Conservation (phyloP, 176 grass and related monocot species). For the Oryza punctata region DNA sequence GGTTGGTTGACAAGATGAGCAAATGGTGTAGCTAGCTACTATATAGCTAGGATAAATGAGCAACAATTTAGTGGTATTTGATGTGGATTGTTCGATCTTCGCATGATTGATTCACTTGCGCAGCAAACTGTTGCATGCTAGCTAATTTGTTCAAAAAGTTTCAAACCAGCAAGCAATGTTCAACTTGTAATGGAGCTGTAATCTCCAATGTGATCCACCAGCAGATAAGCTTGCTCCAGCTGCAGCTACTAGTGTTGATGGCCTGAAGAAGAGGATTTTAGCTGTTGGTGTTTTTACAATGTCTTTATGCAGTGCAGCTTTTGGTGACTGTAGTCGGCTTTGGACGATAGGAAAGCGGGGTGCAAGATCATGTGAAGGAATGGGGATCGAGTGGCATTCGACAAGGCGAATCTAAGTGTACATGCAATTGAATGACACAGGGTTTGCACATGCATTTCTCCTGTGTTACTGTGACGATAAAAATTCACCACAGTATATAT, state of each 20-base stretch:
- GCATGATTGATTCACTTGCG: background rate
- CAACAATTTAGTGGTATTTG: conserved; percentile 41
- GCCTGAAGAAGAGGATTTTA: conserved; percentile 19
- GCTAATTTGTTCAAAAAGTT: conserved; percentile 30
- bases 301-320: conserved; percentile 19
- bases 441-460: conserved; percentile 9
- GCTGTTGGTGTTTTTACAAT: conserved; percentile 32
- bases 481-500: background rate
- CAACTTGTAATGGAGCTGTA: conserved; percentile 16
- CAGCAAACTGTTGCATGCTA: conserved; percentile 25
- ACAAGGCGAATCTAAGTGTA: conserved; percentile 45
- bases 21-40: conserved; percentile 20
- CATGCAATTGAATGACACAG: conserved; percentile 37
- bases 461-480: background rate
- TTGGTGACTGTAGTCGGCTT: conserved; percentile 6
- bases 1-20: background rate
- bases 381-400: conserved; percentile 25
- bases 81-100: conserved; percentile 38
- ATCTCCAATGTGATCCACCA: background rate
- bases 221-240: background rate
- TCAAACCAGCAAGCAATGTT: conserved; percentile 5
- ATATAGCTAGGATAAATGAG: conserved; percentile 21
- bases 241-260: conserved; percentile 4
- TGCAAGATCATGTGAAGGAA: conserved; percentile 22
- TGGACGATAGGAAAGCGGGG: conserved; percentile 30